Percentiles rank a stretch among this genome's conserved stretches.
phyloP scores from a whole-genome alignment of 169 alveolate species.

The Plasmodium inui region DNA sequence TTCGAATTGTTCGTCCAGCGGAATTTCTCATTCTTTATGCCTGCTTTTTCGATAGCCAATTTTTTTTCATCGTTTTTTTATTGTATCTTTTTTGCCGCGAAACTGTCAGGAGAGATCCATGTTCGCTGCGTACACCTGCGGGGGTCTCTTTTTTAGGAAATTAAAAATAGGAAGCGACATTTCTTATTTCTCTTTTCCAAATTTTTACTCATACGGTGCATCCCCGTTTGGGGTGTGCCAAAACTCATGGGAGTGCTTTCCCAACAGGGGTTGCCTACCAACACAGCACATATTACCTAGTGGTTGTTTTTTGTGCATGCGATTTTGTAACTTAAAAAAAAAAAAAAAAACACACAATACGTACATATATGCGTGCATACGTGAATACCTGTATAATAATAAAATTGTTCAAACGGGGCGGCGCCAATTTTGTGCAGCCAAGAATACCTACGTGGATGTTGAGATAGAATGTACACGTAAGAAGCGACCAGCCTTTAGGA shows the following conservation, averaged over 20 bases:
- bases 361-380: neutral
- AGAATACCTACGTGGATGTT: neutral
- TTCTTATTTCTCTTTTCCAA: neutral
- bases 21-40: neutral
- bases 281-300: neutral
- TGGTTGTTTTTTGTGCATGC: neutral
- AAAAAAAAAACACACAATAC: neutral
- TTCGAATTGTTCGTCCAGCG: neutral
- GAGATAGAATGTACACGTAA: neutral
- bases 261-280: neutral
- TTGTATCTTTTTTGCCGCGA: neutral
- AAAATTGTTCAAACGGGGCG: neutral
- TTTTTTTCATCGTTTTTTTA: neutral
- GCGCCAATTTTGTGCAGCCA: neutral
- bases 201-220: neutral
- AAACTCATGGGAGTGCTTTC: neutral
- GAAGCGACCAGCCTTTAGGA: neutral
- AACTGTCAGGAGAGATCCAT: neutral
- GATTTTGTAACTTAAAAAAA: neutral
- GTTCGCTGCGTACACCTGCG: neutral
- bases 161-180: neutral
- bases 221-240: neutral
- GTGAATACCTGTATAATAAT: neutral
- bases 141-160: neutral
- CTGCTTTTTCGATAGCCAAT: neutral